Base-by-base conservation (phyloP, 1,139 yeast species). In the Debaryomyces robertsiae region DNA sequence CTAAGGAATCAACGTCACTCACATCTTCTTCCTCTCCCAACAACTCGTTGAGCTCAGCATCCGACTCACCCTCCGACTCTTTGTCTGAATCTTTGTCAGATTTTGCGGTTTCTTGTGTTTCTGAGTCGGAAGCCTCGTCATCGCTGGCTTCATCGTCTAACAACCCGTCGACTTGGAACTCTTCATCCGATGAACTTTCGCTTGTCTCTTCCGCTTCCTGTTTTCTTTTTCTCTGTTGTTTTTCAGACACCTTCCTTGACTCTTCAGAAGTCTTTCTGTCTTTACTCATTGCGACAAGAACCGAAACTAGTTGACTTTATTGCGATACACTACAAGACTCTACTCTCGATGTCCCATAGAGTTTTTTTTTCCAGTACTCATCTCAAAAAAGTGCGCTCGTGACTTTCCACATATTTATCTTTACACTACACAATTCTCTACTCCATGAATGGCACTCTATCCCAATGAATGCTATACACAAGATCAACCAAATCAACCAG, bases 401-500 rank as follows among this genome's bases (percentile, higher is more conserved):
- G 40, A 27, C 11, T 23, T n/a, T n/a, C 9, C 10, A 19, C 24
- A 32, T 30, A 24, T 34, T 29, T 23, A 16, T 25, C 28, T 25
- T 25, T 25, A 22, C 28, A 25, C 30, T 19, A 19, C 22, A 5
- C 5, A 5, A 6, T 19, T 6, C 22, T 19, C 7, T 19, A 19
- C 22, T 19, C 7, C 22, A 7, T 19, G 22, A 19, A 19, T 19
- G 22, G 7, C 7, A 7, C 7, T 6, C 7, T 11, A 9, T 10
- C 23, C 17, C 34, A 5, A 74, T 74, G 79, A 73, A 72, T 48
- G 59, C 69, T 10, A 69, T 74, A 27, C 63, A 64, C 41, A 75
- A 77, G 46, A 80, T 84, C 25, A 76, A 81, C 52, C 69, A 70
- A 38, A 74, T 89, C 39, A 89, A 83, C 55, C 79, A 80, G 42